A percentile compares a stretch with the other conserved stretches of the same genome.
phyloP scores from a whole-genome alignment of 768 basidiomycete species.

The Tylopilus balloui region DNA sequence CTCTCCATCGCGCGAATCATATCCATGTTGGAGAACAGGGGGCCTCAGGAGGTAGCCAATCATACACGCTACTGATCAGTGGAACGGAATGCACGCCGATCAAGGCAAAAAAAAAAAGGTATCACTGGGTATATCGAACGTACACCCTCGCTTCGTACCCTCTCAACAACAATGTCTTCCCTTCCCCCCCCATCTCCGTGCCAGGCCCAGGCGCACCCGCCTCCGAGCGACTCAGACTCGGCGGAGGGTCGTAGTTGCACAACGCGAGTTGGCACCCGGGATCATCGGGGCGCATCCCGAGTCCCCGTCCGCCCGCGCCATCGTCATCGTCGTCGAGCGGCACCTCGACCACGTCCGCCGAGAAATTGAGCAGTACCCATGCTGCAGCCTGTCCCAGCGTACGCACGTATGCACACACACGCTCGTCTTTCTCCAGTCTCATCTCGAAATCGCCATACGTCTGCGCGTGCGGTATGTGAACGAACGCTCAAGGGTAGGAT shows the following conservation, averaged over 20 bases:
- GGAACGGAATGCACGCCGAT: no score
- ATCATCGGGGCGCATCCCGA: not conserved
- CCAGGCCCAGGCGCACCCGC: not conserved
- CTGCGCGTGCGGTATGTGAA: no score
- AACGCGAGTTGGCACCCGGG: conserved; percentile 16
- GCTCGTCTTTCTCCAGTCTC: conserved; percentile 41
- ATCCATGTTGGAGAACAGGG: no score
- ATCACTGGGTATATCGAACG: not conserved
- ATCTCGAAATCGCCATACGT: conserved; percentile 59
- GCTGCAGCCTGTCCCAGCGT: conserved; percentile 30
- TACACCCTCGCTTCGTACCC: conserved; percentile 32
- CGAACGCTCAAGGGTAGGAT: no score
- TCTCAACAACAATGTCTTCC: conserved; percentile 9
- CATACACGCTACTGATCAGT: no score
- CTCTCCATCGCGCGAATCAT: no score
- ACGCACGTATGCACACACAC: conserved; percentile 54
- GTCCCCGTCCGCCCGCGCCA: not conserved
- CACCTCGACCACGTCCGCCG: conserved; percentile 23
- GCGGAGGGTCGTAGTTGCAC: conserved; percentile 31
- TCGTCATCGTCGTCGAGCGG: not conserved
- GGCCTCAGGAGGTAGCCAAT: no score
- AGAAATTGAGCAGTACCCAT: conserved; percentile 49
- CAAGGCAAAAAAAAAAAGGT: no score
- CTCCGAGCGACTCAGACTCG: no score
- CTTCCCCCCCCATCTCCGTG: not conserved